phyloP scores from a whole-genome alignment of 176 grass and related monocot species.

The Carex kokanica region DNA sequence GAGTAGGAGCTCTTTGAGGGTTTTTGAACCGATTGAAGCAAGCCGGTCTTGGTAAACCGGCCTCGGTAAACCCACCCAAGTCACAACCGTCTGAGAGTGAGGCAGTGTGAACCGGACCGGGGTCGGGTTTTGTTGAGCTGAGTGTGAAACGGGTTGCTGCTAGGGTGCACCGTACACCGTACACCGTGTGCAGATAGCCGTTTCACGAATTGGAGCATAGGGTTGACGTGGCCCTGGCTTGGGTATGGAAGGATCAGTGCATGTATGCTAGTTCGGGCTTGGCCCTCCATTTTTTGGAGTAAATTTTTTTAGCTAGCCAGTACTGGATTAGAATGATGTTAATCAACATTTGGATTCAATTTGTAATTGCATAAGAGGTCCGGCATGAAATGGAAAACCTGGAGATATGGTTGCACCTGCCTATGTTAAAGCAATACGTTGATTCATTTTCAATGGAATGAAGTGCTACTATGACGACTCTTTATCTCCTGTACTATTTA shows the following conservation, averaged over 20 bases:
- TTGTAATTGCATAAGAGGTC: background rate
- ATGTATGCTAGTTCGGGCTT: background rate
- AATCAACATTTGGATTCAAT: background rate
- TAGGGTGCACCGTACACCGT: conserved; percentile 30
- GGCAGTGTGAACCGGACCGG: conserved; percentile 21
- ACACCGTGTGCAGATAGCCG: conserved; percentile 9
- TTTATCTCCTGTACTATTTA: no score
- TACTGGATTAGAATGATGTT: background rate
- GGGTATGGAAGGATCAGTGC: conserved; percentile 34
- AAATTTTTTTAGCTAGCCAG: background rate
- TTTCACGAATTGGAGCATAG: conserved; percentile 44
- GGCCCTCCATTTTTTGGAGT: background rate
- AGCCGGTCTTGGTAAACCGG: conserved; percentile 25
- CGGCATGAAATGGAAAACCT: background rate
- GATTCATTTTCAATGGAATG: no score
- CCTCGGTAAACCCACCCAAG: conserved; percentile 20
- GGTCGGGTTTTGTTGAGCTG: background rate
- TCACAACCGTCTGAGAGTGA: conserved; percentile 48
- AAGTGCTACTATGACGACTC: no score
- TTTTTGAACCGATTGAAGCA: conserved; percentile 27
- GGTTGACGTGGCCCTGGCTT: conserved; percentile 41
- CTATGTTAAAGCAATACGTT: no score
- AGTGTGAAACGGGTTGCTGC: conserved; percentile 33
- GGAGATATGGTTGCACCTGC: no score
- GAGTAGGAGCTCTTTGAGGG: conserved; percentile 33